Conservation (phyloP, 306 rosid species). For the Lathyrus oleraceus region DNA sequence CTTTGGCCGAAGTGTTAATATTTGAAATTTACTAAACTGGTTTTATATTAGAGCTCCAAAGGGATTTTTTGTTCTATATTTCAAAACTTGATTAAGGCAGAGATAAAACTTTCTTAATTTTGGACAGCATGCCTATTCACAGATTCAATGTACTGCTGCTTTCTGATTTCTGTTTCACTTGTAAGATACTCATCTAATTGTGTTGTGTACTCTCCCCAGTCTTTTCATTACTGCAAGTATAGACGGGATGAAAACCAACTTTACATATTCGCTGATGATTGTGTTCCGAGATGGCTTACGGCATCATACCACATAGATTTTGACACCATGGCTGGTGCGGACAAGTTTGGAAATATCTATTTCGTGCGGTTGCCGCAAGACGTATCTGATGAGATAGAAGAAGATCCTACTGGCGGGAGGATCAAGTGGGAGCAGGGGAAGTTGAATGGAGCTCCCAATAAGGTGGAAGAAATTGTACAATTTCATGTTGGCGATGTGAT, state of each 20-base stretch:
- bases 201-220: conserved; percentile 56
- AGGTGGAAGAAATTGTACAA: conserved; percentile 94
- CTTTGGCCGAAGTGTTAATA: background rate
- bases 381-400: conserved; percentile 95
- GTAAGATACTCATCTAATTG: conserved; percentile 24
- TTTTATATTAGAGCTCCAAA: conserved; percentile 9
- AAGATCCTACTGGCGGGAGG: conserved; percentile 97
- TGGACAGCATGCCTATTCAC: conserved; percentile 10
- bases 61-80: conserved; percentile 18
- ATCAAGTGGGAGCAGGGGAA: conserved; percentile 98
- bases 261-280: conserved; percentile 92
- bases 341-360: conserved; percentile 92
- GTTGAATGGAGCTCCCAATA: conserved; percentile 95
- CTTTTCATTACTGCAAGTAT: conserved; percentile 98
- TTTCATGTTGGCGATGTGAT: conserved; percentile 85
- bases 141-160: conserved; percentile 3
- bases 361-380: conserved; percentile 89
- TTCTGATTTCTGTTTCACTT: background rate
- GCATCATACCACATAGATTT: conserved; percentile 94
- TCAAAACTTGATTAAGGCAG: conserved; percentile 10
- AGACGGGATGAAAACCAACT: conserved; percentile 95
- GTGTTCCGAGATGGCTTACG: conserved; percentile 96
- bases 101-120: conserved; percentile 12
- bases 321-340: conserved; percentile 98
- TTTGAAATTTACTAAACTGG: conserved; percentile 7